Base-by-base conservation (phyloP, 768 basidiomycete species). In the Pulveroboletus sp. region DNA sequence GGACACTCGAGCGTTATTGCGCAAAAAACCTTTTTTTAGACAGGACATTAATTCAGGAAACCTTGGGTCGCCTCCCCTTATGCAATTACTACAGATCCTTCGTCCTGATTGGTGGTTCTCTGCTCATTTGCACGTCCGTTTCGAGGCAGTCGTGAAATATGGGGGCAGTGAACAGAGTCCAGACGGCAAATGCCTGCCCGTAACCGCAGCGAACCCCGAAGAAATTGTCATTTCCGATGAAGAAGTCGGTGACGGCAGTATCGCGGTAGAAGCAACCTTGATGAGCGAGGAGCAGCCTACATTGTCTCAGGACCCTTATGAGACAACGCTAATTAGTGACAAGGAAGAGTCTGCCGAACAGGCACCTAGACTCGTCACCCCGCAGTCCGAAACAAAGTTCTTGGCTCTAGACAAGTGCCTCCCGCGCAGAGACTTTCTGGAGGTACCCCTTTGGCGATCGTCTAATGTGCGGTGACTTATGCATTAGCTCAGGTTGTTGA, bases 321-420 rank as follows among this genome's bases (percentile, higher is more conserved):
- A 81, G 59, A 78, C 81, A 39, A 57, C 52, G 5, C 59, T 79
- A 17, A 74, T 70, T 3, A 76, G 79, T 28, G 75, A 77, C 53
- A 78, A 78, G 46, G 72, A 78, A 47, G 72, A 73, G 2, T 65
- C 69, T 6, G 73, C 71, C 2, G 66, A 61, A n/a, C 70, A 69
- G 10, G 62, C 58, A 8, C 69, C 71, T 8, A 62, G 69, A 24
- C 67, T 59, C 49, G 27, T 55, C 12, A 21, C 52, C 28, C 45
- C 49, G 17, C 57, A 56, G 17, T 57, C 56, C 6, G 66, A 75
- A 52, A 97, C 94, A 0, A 79, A 73, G 37, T 97, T 98, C 68
- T 69, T 98, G 14, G 93, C 93, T 5, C 72, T 98, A 4, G 92
- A 94, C 68, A 97, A 97, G 66, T 95, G 93, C 54, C 76, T 91